Conservation (phyloP, 768 basidiomycete species). For the Pluteus cervinus region DNA sequence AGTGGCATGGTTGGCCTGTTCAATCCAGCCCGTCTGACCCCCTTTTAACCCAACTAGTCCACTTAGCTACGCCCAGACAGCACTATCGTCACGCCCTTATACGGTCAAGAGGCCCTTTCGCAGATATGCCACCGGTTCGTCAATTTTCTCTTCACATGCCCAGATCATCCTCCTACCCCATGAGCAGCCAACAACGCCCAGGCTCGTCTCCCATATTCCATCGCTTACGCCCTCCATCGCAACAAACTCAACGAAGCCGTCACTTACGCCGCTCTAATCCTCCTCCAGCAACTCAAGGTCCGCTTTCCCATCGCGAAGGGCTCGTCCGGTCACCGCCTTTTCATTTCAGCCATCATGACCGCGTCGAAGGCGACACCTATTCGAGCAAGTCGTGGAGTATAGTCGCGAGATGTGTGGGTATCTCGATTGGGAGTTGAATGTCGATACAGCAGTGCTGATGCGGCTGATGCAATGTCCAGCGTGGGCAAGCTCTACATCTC, state of each 20-base stretch:
- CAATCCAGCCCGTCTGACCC: slow-evolving; percentile 2
- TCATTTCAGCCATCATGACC: slow-evolving; percentile 92
- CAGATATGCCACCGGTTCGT: slow-evolving; percentile 75
- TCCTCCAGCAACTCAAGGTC: slow-evolving; percentile 80
- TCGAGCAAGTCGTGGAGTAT: slow-evolving; percentile 92
- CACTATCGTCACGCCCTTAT: slow-evolving; percentile 40
- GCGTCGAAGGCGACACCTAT: slow-evolving; percentile 88
- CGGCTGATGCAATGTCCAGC: no score
- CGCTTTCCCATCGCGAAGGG: slow-evolving; percentile 91
- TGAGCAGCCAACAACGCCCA: slow-evolving; percentile 51
- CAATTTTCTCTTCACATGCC: slow-evolving; percentile 80
- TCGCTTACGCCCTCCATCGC: slow-evolving; percentile 83
- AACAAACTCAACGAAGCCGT: slow-evolving; percentile 69
- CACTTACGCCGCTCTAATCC: slow-evolving; percentile 57
- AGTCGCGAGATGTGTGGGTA: slow-evolving; percentile 31
- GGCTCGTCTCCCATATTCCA: slow-evolving; percentile 68
- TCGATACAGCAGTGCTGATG: no score
- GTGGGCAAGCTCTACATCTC: no score
- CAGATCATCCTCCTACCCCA: slow-evolving; percentile 66
- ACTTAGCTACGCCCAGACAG: slow-evolving; percentile 20
- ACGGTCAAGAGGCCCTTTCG: slow-evolving; percentile 73
- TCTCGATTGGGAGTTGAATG: slow-evolving; percentile 1
- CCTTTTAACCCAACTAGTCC: slow-evolving; percentile 7
- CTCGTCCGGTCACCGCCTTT: slow-evolving; percentile 83
- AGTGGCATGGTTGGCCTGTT: slow-evolving; percentile 5